These are phyloP conservation scores for Yamadazyma sp. DNA, from an alignment of 805 yeast genomes.

Conservation along the genomic window DNA sequence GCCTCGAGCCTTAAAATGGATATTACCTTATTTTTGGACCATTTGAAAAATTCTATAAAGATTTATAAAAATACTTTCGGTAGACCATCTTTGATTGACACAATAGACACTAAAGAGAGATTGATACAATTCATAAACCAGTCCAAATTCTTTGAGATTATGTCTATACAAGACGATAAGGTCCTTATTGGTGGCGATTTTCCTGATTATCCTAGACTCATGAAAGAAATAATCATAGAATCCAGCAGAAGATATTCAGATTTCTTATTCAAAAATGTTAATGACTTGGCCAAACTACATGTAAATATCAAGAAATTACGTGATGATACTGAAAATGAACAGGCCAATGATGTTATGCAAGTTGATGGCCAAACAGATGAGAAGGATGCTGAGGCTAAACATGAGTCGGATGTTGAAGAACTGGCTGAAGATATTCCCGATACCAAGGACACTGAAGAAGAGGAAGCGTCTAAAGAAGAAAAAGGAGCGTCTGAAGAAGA, in stretches of 20 bases:
- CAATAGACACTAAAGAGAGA: slow-evolving; percentile 10
- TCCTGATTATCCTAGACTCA: slow-evolving; percentile 16
- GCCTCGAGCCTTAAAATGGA: slow-evolving; percentile 10
- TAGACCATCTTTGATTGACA: slow-evolving; percentile 9
- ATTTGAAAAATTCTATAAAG: slow-evolving; percentile 5
- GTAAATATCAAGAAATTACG: slow-evolving; percentile 1
- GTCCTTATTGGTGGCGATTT: slow-evolving; percentile 20
- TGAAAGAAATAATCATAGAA: slow-evolving; percentile 21
- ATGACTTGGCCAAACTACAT: slow-evolving; percentile 15
- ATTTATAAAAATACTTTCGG: slow-evolving; percentile 12
- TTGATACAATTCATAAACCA: slow-evolving; percentile 12
- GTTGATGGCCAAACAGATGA: too few species aligned
- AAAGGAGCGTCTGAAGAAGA: slow-evolving; percentile 3
- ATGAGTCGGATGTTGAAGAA: not conserved
- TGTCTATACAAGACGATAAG: slow-evolving; percentile 17
- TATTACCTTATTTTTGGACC: slow-evolving; percentile 7
- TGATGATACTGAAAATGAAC: slow-evolving; percentile 15
- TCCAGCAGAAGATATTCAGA: slow-evolving; percentile 19
- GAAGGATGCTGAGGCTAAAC: slow-evolving; percentile 1
- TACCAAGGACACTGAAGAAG: too few species aligned
- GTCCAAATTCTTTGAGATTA: slow-evolving; percentile 19
- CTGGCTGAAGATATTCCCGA: not conserved
- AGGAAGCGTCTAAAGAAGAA: not conserved
- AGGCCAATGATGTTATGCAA: not conserved
- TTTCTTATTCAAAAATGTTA: slow-evolving; percentile 19